phyloP scores from a whole-genome alignment of 805 yeast genomes.

The Zygosaccharomyces rouxii region DNA sequence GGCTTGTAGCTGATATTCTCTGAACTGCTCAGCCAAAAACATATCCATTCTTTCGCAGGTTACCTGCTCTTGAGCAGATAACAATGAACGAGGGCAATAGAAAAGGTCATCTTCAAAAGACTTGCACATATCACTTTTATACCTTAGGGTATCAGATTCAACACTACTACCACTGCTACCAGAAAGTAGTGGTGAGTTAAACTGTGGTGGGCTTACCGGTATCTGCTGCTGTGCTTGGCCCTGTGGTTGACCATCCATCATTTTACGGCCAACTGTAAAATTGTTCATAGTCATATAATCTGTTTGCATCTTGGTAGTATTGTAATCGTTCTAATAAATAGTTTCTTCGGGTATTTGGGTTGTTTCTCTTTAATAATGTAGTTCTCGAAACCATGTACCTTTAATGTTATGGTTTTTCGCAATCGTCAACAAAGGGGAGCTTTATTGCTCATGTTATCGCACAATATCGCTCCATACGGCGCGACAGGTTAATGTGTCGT shows the following conservation, averaged over 20 bases:
- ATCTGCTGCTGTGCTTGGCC: slow-evolving; percentile 10
- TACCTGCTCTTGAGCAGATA: slow-evolving; percentile 27
- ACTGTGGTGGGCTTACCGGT: slow-evolving; percentile 16
- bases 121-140: slow-evolving; percentile 28
- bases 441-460: slow-evolving; percentile 1
- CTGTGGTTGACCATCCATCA: slow-evolving; percentile 7
- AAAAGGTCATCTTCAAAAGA: slow-evolving; percentile 34
- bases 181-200: slow-evolving; percentile 13
- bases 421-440: slow-evolving; percentile 7
- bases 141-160: slow-evolving; percentile 20
- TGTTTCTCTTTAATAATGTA: background rate
- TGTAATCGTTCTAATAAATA: background rate
- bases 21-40: slow-evolving; percentile 21
- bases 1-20: slow-evolving; percentile 13
- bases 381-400: background rate
- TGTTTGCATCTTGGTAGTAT: slow-evolving; percentile 9
- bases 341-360: background rate
- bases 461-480: background rate
- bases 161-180: slow-evolving; percentile 16
- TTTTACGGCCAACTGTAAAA: slow-evolving; percentile 4
- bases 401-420: slow-evolving; percentile 7
- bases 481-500: background rate
- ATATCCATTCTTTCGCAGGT: slow-evolving; percentile 28
- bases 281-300: slow-evolving; percentile 7
- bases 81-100: slow-evolving; percentile 31